phyloP scores from a whole-genome alignment of 2,329 filamentous ascomycete species.

The Talaromyces sp. region DNA sequence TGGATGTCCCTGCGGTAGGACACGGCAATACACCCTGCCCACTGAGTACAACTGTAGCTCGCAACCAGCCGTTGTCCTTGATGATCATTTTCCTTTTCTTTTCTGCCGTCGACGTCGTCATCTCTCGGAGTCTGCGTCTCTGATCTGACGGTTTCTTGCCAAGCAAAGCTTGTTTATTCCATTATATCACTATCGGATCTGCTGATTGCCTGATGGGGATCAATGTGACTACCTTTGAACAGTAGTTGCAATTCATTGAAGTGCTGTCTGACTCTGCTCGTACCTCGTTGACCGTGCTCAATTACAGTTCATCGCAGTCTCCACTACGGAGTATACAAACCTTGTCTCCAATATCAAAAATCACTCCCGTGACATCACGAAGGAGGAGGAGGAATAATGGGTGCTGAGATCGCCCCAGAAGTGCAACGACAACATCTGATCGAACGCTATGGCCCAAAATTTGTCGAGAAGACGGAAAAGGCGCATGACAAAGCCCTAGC shows the following conservation, averaged over 20 bases:
- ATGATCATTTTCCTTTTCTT: neutral
- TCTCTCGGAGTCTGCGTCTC: neutral
- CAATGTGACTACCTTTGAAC: neutral
- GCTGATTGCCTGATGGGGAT: neutral
- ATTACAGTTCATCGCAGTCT: neutral
- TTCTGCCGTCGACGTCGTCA: neutral
- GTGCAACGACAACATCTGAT: conserved; percentile 21
- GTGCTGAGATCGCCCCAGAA: conserved; percentile 15
- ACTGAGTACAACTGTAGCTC: neutral
- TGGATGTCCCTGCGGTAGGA: neutral
- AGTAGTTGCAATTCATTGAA: neutral
- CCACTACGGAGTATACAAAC: neutral
- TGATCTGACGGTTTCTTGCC: neutral
- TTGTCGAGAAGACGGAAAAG: conserved; percentile 34
- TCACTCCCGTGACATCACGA: neutral
- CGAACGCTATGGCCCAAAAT: conserved; percentile 35
- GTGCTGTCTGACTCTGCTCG: neutral
- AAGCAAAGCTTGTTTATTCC: neutral
- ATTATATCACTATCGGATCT: neutral
- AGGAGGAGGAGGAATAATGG: neutral
- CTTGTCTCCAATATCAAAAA: neutral
- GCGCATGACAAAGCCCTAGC: conserved; percentile 32
- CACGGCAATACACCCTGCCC: too few relatives aligned
- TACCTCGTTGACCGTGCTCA: neutral
- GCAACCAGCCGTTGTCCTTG: neutral